A percentile compares a stretch with the other conserved stretches of the same genome.
Conservation (phyloP, 2,329 filamentous ascomycete species). For the Fusarium bactridioides region DNA sequence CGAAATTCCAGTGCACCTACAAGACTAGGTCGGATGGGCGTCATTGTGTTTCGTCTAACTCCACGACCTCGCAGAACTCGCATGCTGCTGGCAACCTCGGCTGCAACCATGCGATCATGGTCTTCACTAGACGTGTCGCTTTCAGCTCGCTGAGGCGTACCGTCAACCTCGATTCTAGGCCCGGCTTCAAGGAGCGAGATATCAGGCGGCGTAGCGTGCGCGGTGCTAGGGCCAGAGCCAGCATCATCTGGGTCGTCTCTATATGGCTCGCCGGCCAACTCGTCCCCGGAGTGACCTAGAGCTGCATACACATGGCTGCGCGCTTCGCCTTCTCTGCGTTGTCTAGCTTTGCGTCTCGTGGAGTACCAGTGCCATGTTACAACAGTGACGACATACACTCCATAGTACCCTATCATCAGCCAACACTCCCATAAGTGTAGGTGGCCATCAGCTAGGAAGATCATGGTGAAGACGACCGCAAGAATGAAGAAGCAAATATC, state of each 20-base stretch:
- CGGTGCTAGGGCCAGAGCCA: constrained; percentile 28
- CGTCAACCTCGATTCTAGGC: constrained; percentile 58
- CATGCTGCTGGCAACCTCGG: constrained; percentile 94
- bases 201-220: constrained; percentile 43
- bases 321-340: constrained; percentile 73
- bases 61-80: constrained; percentile 76
- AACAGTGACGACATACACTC: constrained; percentile 88
- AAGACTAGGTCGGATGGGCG: constrained; percentile 88
- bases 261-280: constrained; percentile 66
- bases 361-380: constrained; percentile 92
- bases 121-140: constrained; percentile 60
- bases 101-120: constrained; percentile 72
- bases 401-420: constrained; percentile 89
- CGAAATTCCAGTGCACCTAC: constrained; percentile 94
- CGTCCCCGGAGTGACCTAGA: constrained; percentile 59
- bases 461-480: constrained; percentile 85
- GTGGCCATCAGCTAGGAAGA: constrained; percentile 84
- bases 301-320: constrained; percentile 75
- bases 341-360: constrained; percentile 65
- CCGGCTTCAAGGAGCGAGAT: constrained; percentile 55
- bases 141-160: constrained; percentile 49
- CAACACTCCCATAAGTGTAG: constrained; percentile 89
- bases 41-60: constrained; percentile 75
- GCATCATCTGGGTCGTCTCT: constrained; percentile 62
- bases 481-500: constrained; percentile 93